A percentile compares a stretch with the other conserved stretches of the same genome.
These are phyloP conservation scores for Aspergillus persii DNA, from an alignment of 2,329 filamentous ascomycete genomes.

Conservation along the genomic window DNA sequence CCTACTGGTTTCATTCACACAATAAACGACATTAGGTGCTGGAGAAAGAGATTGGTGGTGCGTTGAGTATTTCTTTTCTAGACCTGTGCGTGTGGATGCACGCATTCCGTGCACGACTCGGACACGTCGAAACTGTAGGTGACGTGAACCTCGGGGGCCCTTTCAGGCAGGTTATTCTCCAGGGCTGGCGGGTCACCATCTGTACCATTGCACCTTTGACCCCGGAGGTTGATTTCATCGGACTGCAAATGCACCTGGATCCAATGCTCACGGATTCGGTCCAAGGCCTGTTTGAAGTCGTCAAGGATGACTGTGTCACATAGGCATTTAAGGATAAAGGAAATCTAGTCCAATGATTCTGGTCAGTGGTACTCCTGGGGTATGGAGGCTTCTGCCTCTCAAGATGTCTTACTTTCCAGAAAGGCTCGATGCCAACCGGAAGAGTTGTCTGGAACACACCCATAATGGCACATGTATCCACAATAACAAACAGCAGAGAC, in stretches of 20 bases:
- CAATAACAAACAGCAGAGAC: background rate
- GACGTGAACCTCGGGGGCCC: background rate
- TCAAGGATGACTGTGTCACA: conserved; percentile 66
- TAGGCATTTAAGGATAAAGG: conserved; percentile 65
- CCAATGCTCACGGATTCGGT: conserved; percentile 18
- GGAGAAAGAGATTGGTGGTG: too few relatives aligned
- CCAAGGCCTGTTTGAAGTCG: conserved; percentile 63
- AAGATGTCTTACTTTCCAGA: conserved; percentile 54
- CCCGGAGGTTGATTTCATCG: background rate
- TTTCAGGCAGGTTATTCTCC: background rate
- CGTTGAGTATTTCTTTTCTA: too few relatives aligned
- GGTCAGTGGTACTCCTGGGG: background rate
- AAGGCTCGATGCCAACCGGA: conserved; percentile 57
- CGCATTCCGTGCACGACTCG: background rate
- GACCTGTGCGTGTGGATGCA: background rate
- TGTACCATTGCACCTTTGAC: background rate
- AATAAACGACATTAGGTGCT: too few relatives aligned
- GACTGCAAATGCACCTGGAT: background rate
- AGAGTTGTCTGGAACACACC: background rate
- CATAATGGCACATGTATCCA: background rate
- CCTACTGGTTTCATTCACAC: too few relatives aligned
- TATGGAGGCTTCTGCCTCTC: background rate
- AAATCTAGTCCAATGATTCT: conserved; percentile 34
- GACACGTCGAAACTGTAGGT: background rate
- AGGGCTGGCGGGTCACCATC: background rate